These are phyloP conservation scores for Poronia punctata DNA, from an alignment of 495 filamentous ascomycete species.

Conservation along the genomic window DNA sequence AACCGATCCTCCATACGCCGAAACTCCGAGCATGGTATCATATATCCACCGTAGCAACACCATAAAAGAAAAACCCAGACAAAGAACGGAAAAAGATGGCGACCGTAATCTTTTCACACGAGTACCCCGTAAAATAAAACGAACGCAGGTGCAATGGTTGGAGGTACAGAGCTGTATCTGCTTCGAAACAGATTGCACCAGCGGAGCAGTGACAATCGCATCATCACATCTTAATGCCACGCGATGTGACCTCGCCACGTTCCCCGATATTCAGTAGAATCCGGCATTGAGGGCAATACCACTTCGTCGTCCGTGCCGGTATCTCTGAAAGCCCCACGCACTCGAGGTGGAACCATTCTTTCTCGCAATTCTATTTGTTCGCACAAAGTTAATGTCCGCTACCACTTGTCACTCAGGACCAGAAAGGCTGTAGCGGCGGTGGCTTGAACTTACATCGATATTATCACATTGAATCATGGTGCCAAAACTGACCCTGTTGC, in stretches of 20 bases:
- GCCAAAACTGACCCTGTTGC: slow-evolving; percentile 85
- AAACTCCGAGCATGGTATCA: too few relatives aligned
- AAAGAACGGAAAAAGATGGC: too few relatives aligned
- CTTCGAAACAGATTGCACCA: too few relatives aligned
- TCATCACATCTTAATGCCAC: slow-evolving; percentile 42
- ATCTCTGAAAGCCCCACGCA: slow-evolving; percentile 75
- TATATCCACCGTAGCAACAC: too few relatives aligned
- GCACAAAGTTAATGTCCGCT: slow-evolving; percentile 14
- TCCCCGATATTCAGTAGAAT: slow-evolving; percentile 56
- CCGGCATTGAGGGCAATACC: slow-evolving; percentile 90
- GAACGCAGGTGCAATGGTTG: slow-evolving; percentile 7
- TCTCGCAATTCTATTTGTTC: slow-evolving; percentile 49
- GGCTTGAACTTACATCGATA: slow-evolving; percentile 57
- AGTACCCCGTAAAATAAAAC: too few relatives aligned
- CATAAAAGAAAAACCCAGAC: too few relatives aligned
- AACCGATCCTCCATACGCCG: too few relatives aligned
- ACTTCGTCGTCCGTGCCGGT: slow-evolving; percentile 73
- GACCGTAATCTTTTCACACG: too few relatives aligned
- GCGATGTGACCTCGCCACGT: slow-evolving; percentile 48
- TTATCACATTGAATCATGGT: slow-evolving; percentile 96
- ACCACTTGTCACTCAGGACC: background rate
- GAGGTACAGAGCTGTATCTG: slow-evolving; percentile 2
- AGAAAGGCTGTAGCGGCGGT: background rate
- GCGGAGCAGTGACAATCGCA: too few relatives aligned
- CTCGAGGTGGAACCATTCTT: slow-evolving; percentile 91